Evolutionary conservation across 192 early-diverging fungal genomes (phyloP), one percentile per base, ranked within the genome.

Genomic region (Entomortierella parvispora): DNA sequence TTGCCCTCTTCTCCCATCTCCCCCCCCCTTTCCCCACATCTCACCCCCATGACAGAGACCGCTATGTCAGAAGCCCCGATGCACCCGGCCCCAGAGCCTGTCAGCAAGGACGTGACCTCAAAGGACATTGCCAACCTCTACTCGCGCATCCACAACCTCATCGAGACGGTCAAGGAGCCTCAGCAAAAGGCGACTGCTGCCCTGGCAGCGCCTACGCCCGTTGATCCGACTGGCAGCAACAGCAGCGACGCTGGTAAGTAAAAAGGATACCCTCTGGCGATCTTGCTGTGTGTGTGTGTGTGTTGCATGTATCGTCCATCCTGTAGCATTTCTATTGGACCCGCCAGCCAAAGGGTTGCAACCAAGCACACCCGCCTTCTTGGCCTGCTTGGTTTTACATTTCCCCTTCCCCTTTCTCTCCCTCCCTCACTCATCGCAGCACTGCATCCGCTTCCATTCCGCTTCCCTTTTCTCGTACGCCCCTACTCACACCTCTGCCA

Each of bases 111-210:
- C 42, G 68, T 80, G n/a, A 79, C 84, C 22, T 71, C 71, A n/a
- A 81, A 83, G 61, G 82, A 83, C 40, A 85, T 83, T 65, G 80
- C 79, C 34, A 77, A 83, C 47, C 69, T 85, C 0, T 83, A 85
- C 67, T 83, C 82, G n/a, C 68, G 74, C 23, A 65, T 85, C 33
- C 81, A 83, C 62, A 68, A 80, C 25, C 74, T 85, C 34, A 85
- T 83, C 50, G 77, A 83, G 42, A 80, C 80, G 46, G 80, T 80
- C 54, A 81, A 74, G 62, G 80, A 81, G 32, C 80, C 80, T 28
- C 80, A 71, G 64, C 79, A 62, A 57, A 80, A 67, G 64, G 68
- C 79, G 12, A 55, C 67, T 32, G 61, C 60, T 25, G 74, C 66
- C 11, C 65, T 58, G n/a, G 37, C 18, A 26, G 23, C 10, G 5